Evolutionary conservation across 2,329 filamentous ascomycete genomes (phyloP).

Genomic region (Chalaropsis thielavioides): DNA sequence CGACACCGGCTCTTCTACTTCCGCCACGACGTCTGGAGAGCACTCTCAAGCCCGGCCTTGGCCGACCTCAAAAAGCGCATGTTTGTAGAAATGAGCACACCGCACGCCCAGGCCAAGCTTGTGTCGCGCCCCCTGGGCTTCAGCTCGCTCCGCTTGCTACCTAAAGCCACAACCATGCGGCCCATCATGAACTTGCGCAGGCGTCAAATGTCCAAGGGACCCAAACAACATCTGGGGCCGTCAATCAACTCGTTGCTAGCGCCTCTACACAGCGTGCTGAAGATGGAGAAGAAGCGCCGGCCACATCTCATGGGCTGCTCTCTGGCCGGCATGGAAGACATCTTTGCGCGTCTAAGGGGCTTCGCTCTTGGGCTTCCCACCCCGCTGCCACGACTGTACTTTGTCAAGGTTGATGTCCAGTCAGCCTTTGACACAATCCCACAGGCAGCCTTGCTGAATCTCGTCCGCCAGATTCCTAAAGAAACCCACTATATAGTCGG

Average conservation of each 20-base stretch:
- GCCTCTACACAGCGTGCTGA: conserved; percentile 63
- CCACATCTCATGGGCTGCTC: conserved; percentile 58
- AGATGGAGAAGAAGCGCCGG: conserved; percentile 50
- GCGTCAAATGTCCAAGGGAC: conserved; percentile 28
- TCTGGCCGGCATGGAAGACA: conserved; percentile 66
- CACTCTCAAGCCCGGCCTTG: conserved; percentile 59
- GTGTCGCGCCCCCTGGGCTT: conserved; percentile 54
- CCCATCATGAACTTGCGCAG: conserved; percentile 78
- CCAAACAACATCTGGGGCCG: conserved; percentile 28
- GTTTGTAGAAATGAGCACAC: conserved; percentile 60
- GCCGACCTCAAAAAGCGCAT: conserved; percentile 51
- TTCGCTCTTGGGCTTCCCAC: conserved; percentile 44
- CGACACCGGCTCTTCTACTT: conserved; percentile 82
- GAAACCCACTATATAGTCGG: conserved; percentile 53
- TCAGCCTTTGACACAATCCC: conserved; percentile 94
- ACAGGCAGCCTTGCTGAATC: conserved; percentile 53
- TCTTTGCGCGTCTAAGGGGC: conserved; percentile 55
- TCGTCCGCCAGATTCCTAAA: conserved; percentile 45
- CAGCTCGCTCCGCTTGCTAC: conserved; percentile 65
- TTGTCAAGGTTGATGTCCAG: conserved; percentile 84
- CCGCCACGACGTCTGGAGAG: conserved; percentile 81
- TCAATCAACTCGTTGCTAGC: conserved; percentile 41
- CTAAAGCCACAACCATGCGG: conserved; percentile 61
- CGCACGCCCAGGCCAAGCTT: conserved; percentile 43
- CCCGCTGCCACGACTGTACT: conserved; percentile 50